Conservation (phyloP, 2,329 filamentous ascomycete species). For the Clonostachys chloroleuca region DNA sequence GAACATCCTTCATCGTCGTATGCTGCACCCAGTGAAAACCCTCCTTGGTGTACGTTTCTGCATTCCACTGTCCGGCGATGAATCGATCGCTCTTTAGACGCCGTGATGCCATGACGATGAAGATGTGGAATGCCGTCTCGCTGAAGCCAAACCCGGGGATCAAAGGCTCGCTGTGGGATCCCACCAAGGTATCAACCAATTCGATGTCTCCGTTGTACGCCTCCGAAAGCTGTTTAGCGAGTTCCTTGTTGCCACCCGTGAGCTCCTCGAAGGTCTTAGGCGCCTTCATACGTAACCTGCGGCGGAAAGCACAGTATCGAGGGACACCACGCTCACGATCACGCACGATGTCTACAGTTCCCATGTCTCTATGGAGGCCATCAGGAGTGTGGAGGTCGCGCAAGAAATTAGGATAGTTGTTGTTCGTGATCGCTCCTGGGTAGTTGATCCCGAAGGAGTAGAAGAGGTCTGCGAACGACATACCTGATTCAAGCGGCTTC, state of each 20-base stretch:
- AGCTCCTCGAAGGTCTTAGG: constrained; percentile 24
- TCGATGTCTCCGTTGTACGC: constrained; percentile 33
- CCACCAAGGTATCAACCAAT: constrained; percentile 33
- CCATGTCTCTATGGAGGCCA: constrained; percentile 32
- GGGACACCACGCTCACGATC: constrained; percentile 42
- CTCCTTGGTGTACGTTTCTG: constrained; percentile 29
- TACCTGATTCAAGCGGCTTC: constrained; percentile 18
- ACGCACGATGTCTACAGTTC: constrained; percentile 39
- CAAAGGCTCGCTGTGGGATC: constrained; percentile 33
- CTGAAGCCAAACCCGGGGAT: constrained; percentile 39
- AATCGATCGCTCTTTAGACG: constrained; percentile 37
- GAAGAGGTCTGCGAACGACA: constrained; percentile 26
- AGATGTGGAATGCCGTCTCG: constrained; percentile 39
- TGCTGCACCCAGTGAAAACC: constrained; percentile 37
- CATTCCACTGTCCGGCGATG: constrained; percentile 32
- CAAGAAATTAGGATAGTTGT: constrained; percentile 22
- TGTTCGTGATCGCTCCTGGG: constrained; percentile 34
- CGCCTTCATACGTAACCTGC: constrained; percentile 29
- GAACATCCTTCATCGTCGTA: constrained; percentile 33
- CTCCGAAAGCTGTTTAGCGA: constrained; percentile 26
- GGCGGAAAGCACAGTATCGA: constrained; percentile 37
- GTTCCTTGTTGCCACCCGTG: constrained; percentile 18
- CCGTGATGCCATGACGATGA: constrained; percentile 37
- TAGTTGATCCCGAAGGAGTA: constrained; percentile 43
- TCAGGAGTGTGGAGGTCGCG: constrained; percentile 32